Evolutionary conservation across 129 eudicot genomes (phyloP).

Genomic region (Lactuca saligna): DNA sequence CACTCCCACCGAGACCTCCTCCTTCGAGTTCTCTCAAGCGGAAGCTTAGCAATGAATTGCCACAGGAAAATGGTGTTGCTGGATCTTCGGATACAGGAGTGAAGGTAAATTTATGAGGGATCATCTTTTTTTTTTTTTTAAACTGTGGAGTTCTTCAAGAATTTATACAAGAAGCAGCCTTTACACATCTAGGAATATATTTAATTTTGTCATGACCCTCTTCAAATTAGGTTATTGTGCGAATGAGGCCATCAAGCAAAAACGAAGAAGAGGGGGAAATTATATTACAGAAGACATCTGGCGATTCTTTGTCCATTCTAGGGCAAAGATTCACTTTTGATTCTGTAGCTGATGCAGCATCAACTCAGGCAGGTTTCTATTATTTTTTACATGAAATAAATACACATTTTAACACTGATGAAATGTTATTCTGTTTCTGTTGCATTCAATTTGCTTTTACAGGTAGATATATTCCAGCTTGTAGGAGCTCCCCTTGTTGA

Average conservation of each 20-base stretch:
- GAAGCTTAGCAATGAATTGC: conserved; percentile 54
- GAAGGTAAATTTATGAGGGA: conserved; percentile 36
- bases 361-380: conserved; percentile 63
- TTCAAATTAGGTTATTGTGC: conserved; percentile 64
- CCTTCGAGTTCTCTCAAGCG: conserved; percentile 45
- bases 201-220: conserved; percentile 6
- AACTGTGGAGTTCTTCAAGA: not conserved
- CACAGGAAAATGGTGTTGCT: conserved; percentile 31
- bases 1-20: conserved; percentile 89
- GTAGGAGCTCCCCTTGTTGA: conserved; percentile 97
- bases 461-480: conserved; percentile 80
- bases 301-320: conserved; percentile 57
- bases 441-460: conserved; percentile 21
- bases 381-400: not conserved
- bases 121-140: not conserved
- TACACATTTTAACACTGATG: conserved; percentile 3
- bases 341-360: conserved; percentile 64
- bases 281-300: conserved; percentile 58
- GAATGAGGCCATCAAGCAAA: conserved; percentile 76
- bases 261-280: conserved; percentile 73
- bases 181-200: not conserved
- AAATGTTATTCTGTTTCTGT: conserved; percentile 4
- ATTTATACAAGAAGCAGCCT: not conserved
- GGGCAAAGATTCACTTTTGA: conserved; percentile 79
- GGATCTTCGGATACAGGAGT: conserved; percentile 77